Conservation (phyloP, 2,329 filamentous ascomycete genomes). For the Bipolaris cookei region DNA sequence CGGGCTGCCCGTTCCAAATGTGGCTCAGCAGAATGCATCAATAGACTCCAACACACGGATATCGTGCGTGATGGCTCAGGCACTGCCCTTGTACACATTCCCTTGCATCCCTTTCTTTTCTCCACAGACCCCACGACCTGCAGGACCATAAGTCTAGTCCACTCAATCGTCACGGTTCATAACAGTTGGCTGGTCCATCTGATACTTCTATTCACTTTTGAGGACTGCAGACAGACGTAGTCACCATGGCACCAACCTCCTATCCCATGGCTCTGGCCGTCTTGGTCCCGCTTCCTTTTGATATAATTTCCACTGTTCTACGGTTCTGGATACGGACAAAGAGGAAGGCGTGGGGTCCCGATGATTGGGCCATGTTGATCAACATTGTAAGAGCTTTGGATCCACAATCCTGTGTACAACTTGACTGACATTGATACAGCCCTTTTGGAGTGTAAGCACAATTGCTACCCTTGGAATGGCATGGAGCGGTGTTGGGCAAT, state of each 20-base stretch:
- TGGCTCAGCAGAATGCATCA: neutral
- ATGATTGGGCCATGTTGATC: constrained; percentile 16
- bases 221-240: neutral
- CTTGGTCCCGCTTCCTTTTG: constrained; percentile 6
- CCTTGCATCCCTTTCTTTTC: neutral
- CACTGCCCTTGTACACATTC: neutral
- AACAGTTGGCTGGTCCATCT: neutral
- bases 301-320: constrained; percentile 8
- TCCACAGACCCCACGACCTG: neutral
- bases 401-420: neutral
- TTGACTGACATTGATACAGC: constrained; percentile 4
- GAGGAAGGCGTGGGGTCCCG: constrained; percentile 11
- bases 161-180: neutral
- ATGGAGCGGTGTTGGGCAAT: constrained; percentile 11
- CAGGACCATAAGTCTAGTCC: neutral
- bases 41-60: neutral
- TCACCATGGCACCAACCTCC: constrained; percentile 11
- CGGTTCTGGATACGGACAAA: constrained; percentile 13
- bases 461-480: constrained; percentile 12
- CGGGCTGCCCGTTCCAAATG: neutral
- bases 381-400: constrained; percentile 4
- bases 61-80: neutral
- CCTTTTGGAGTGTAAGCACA: constrained; percentile 10
- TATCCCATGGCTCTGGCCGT: constrained; percentile 11
- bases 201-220: neutral